phyloP scores from a whole-genome alignment of 805 yeast species.

The Yamadazyma laniorum region DNA sequence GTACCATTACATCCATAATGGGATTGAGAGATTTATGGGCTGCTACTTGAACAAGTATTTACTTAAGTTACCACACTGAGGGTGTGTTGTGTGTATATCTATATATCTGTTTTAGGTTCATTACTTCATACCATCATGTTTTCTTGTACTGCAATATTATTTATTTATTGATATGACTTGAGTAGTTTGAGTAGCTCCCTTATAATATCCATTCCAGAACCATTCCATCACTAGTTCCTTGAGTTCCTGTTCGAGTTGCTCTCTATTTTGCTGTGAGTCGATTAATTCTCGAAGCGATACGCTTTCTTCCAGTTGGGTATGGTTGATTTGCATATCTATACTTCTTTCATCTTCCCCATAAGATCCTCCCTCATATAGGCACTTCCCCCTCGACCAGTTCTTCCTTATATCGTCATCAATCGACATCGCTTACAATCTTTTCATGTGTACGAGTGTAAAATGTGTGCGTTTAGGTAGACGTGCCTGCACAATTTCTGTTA shows the following conservation, averaged over 20 bases:
- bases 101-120: too few relatives aligned
- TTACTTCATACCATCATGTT: too few relatives aligned
- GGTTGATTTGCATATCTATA: not conserved
- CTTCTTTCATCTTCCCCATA: not conserved
- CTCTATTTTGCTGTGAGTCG: constrained; percentile 14
- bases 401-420: constrained; percentile 1
- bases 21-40: constrained; percentile 76
- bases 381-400: constrained; percentile 2
- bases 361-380: constrained; percentile 1
- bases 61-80: too few relatives aligned
- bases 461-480: too few relatives aligned
- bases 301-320: not conserved
- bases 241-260: constrained; percentile 21
- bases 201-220: constrained; percentile 35
- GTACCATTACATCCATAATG: constrained; percentile 74
- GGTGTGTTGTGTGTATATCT: too few relatives aligned
- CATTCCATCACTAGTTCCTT: constrained; percentile 25
- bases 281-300: constrained; percentile 16
- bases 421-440: not conserved
- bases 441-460: too few relatives aligned
- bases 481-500: too few relatives aligned
- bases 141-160: too few relatives aligned
- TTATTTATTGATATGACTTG: not conserved
- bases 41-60: constrained; percentile 1
- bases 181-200: constrained; percentile 17